phyloP scores from a whole-genome alignment of 495 filamentous ascomycete genomes.

The Tuber umbilicatum region DNA sequence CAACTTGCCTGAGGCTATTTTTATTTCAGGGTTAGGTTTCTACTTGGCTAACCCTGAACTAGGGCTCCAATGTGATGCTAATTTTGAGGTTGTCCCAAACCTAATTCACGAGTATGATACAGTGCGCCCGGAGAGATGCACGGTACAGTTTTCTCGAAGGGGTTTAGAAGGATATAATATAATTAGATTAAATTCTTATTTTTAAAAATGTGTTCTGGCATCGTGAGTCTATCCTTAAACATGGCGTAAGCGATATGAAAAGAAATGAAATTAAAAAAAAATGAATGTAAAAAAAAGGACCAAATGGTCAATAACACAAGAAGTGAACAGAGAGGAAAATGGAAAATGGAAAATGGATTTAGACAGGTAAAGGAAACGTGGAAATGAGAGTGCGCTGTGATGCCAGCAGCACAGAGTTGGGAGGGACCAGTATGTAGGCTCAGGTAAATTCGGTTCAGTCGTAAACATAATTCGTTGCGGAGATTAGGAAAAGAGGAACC shows the following conservation, averaged over 20 bases:
- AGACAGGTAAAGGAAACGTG: not conserved
- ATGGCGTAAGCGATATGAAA: not conserved
- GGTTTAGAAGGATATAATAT: not conserved
- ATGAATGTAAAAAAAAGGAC: not conserved
- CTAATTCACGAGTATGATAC: not conserved
- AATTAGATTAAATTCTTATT: slow-evolving; percentile 1
- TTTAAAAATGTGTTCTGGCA: not conserved
- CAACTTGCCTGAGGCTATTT: not conserved
- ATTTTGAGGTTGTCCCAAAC: not conserved
- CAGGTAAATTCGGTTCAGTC: not conserved
- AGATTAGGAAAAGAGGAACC: not conserved
- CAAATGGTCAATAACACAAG: not conserved
- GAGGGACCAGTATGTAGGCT: not conserved
- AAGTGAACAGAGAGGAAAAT: not conserved
- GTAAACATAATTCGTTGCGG: not conserved
- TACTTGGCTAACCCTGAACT: not conserved
- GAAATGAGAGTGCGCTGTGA: not conserved
- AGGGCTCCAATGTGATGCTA: not conserved
- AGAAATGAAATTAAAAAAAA: not conserved
- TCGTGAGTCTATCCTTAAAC: not conserved
- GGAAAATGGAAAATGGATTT: not conserved
- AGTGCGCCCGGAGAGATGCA: not conserved
- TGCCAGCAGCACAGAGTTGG: slow-evolving; percentile 3
- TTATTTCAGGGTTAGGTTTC: not conserved
- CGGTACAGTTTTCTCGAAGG: not conserved